Conservation (phyloP, 345 rosid genomes). For the Aquilaria yunnanensis region DNA sequence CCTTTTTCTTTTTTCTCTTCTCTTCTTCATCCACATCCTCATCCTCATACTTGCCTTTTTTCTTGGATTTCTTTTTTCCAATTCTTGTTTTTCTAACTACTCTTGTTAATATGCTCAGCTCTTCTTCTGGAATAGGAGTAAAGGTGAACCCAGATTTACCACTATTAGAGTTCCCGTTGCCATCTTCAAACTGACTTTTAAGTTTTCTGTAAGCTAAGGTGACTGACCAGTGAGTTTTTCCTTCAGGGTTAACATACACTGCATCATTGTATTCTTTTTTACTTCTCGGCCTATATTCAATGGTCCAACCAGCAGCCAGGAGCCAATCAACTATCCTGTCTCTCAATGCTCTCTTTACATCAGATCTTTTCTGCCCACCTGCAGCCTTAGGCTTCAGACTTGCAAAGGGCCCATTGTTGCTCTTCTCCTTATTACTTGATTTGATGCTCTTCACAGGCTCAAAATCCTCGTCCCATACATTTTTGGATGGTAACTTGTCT, state of each 20-base stretch:
- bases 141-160: slow-evolving; percentile 43
- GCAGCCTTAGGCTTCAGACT: neutral
- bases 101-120: slow-evolving; percentile 49
- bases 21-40: slow-evolving; percentile 20
- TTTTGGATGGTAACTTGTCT: neutral
- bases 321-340: slow-evolving; percentile 63
- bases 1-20: slow-evolving; percentile 21
- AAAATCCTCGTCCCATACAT: neutral
- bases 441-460: neutral
- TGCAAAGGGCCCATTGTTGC: neutral
- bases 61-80: slow-evolving; percentile 42
- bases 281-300: slow-evolving; percentile 69
- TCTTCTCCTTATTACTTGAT: neutral
- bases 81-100: slow-evolving; percentile 35
- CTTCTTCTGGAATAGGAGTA: slow-evolving; percentile 65
- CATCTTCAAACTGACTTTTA: slow-evolving; percentile 41
- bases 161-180: slow-evolving; percentile 24
- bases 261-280: slow-evolving; percentile 62
- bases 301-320: slow-evolving; percentile 79
- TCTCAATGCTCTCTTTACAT: slow-evolving; percentile 50
- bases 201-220: slow-evolving; percentile 76
- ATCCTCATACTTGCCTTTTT: slow-evolving; percentile 21
- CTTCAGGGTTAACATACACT: slow-evolving; percentile 88
- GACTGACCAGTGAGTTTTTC: slow-evolving; percentile 93
- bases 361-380: slow-evolving; percentile 13